Percentiles rank a stretch among this genome's conserved stretches.
These are phyloP conservation scores for Phlegmacium glaucopus DNA, from an alignment of 768 basidiomycete genomes.

Conservation along the genomic window DNA sequence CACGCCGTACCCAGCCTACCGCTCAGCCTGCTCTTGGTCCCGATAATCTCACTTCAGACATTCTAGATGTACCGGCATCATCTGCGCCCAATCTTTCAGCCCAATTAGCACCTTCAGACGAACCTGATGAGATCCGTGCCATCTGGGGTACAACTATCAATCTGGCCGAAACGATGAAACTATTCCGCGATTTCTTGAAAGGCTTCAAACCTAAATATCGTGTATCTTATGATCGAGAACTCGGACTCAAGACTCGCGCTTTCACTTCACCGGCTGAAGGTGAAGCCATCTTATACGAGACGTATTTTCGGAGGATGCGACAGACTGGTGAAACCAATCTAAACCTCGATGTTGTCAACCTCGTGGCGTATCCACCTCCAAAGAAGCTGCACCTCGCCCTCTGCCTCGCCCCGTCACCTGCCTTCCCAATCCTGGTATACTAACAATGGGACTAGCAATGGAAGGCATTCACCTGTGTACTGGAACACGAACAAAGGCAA, in stretches of 20 bases:
- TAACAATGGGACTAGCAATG: slow-evolving; percentile 14
- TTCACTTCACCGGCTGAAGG: slow-evolving; percentile 63
- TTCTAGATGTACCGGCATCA: slow-evolving; percentile 55
- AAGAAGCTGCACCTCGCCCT: slow-evolving; percentile 57
- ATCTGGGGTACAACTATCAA: slow-evolving; percentile 99
- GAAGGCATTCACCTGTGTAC: slow-evolving; percentile 25
- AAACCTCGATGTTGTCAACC: slow-evolving; percentile 85
- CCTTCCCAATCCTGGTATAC: slow-evolving; percentile 25
- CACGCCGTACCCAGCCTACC: slow-evolving; percentile 28
- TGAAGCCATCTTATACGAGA: slow-evolving; percentile 72
- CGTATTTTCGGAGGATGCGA: slow-evolving; percentile 80
- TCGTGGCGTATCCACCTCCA: slow-evolving; percentile 81
- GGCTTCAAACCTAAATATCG: slow-evolving; percentile 95
- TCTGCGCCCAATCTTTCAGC: slow-evolving; percentile 52
- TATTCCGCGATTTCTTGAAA: slow-evolving; percentile 84
- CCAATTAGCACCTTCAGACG: slow-evolving; percentile 58
- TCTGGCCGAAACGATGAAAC: slow-evolving; percentile 84
- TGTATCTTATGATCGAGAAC: slow-evolving; percentile 62
- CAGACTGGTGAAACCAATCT: slow-evolving; percentile 90
- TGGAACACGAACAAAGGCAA: slow-evolving; percentile 27
- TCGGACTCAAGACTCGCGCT: slow-evolving; percentile 46
- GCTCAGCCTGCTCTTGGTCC: slow-evolving; percentile 19
- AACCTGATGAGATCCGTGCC: slow-evolving; percentile 82
- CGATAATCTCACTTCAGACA: slow-evolving; percentile 56
- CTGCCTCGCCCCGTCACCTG: slow-evolving; percentile 12